These are phyloP conservation scores for Cordyceps tenuipes DNA, from an alignment of 2,329 filamentous ascomycete species.

Conservation along the genomic window DNA sequence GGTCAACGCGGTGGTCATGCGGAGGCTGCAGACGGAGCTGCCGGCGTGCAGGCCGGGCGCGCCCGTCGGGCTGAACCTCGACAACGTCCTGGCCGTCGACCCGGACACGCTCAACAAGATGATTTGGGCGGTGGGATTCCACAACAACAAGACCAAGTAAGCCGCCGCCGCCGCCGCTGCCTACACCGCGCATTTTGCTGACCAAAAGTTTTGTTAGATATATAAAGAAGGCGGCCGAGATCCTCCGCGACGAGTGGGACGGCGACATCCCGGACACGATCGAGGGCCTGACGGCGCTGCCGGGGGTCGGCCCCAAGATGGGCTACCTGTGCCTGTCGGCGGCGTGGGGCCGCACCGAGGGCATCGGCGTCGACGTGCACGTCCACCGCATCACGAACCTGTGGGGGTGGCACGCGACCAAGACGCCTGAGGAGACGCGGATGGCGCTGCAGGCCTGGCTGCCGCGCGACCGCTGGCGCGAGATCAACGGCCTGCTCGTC, in stretches of 20 bases:
- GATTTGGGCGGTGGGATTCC: constrained; percentile 81
- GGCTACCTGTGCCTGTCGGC: constrained; percentile 78
- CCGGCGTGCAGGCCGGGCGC: constrained; percentile 39
- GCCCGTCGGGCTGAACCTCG: constrained; percentile 55
- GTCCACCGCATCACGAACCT: constrained; percentile 91
- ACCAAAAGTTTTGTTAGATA: no score
- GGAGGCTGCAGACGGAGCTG: constrained; percentile 66
- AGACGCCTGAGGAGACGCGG: constrained; percentile 74
- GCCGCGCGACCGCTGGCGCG: constrained; percentile 76
- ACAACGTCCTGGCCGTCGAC: constrained; percentile 67
- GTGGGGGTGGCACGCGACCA: constrained; percentile 84
- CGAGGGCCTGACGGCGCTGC: constrained; percentile 65
- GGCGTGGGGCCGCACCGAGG: constrained; percentile 54
- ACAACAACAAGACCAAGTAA: constrained; percentile 86
- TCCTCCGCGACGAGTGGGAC: constrained; percentile 60
- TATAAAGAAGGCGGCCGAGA: constrained; percentile 65
- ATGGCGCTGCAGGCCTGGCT: constrained; percentile 71
- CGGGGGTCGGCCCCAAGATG: constrained; percentile 93
- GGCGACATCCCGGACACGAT: constrained; percentile 77
- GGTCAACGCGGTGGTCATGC: constrained; percentile 77
- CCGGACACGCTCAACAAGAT: constrained; percentile 59
- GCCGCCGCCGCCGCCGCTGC: no score
- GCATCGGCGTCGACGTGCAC: constrained; percentile 91
- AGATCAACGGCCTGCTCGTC: constrained; percentile 85
- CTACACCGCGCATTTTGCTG: no score